Conservation (phyloP, 768 basidiomycete species). For the Pleurotus tuber-regium region DNA sequence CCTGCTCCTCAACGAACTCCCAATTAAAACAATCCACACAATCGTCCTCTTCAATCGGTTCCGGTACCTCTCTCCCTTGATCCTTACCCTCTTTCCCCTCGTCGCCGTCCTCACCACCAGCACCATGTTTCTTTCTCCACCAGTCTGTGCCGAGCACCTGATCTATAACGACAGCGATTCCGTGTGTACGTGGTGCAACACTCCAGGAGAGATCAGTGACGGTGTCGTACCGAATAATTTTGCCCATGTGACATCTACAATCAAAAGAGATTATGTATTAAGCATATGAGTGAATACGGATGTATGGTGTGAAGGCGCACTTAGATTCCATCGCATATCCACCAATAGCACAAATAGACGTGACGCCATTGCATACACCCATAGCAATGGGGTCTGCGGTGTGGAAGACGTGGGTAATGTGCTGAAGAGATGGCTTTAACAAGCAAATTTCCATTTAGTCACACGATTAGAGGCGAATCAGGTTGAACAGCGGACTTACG, state of each 20-base stretch:
- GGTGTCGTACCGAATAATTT: slow-evolving; percentile 81
- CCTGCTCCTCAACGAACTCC: slow-evolving; percentile 52
- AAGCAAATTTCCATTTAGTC: no score
- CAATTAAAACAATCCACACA: slow-evolving; percentile 79
- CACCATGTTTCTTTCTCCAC: slow-evolving; percentile 26
- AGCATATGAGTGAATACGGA: neutral
- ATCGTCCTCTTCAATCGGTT: slow-evolving; percentile 50
- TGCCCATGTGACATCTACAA: slow-evolving; percentile 81
- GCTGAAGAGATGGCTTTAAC: slow-evolving; percentile 61
- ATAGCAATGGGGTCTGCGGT: slow-evolving; percentile 93
- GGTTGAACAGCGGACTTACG: slow-evolving; percentile 37
- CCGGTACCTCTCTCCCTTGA: slow-evolving; percentile 38
- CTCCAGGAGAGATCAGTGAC: slow-evolving; percentile 78
- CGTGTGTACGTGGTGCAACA: slow-evolving; percentile 70
- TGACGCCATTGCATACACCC: slow-evolving; percentile 76
- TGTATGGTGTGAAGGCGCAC: slow-evolving; percentile 19
- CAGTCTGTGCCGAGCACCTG: slow-evolving; percentile 35
- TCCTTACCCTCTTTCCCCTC: slow-evolving; percentile 12
- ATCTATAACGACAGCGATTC: slow-evolving; percentile 70
- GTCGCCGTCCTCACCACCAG: slow-evolving; percentile 13
- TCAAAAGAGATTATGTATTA: neutral
- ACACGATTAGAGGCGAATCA: neutral
- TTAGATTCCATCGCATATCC: slow-evolving; percentile 85
- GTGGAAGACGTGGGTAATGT: slow-evolving; percentile 87
- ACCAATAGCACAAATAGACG: slow-evolving; percentile 44